These are phyloP conservation scores for Bipolaris sorokiniana DNA, from an alignment of 2,329 filamentous ascomycete genomes.

Conservation along the genomic window DNA sequence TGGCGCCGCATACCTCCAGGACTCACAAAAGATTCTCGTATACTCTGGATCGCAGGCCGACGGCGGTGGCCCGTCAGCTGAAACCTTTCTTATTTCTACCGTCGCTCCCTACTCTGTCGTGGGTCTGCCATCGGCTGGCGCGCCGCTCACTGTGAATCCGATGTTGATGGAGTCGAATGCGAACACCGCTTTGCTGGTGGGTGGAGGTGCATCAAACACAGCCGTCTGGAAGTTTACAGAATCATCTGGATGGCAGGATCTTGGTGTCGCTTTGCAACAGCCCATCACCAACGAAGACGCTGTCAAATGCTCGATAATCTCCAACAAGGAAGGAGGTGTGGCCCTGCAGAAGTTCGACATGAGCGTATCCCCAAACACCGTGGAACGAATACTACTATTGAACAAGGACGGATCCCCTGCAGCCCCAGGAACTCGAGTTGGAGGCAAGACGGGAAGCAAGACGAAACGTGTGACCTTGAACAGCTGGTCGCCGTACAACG, in stretches of 20 bases:
- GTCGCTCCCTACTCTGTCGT: slow-evolving; percentile 67
- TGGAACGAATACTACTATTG: slow-evolving; percentile 72
- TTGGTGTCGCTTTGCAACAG: slow-evolving; percentile 67
- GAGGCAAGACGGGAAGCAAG: slow-evolving; percentile 34
- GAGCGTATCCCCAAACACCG: slow-evolving; percentile 73
- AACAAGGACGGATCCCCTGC: slow-evolving; percentile 62
- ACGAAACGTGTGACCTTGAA: slow-evolving; percentile 62
- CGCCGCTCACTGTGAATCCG: slow-evolving; percentile 70
- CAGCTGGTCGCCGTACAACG: slow-evolving; percentile 81
- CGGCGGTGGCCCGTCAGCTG: slow-evolving; percentile 63
- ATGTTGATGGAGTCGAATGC: slow-evolving; percentile 77
- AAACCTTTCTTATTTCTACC: slow-evolving; percentile 77
- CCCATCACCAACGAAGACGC: slow-evolving; percentile 65
- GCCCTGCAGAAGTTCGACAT: slow-evolving; percentile 81
- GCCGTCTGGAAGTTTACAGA: slow-evolving; percentile 75
- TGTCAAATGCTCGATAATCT: slow-evolving; percentile 69
- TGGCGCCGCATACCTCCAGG: slow-evolving; percentile 74
- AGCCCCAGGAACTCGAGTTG: slow-evolving; percentile 57
- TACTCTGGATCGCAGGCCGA: slow-evolving; percentile 77
- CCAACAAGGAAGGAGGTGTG: slow-evolving; percentile 76
- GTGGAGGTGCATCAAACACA: slow-evolving; percentile 70
- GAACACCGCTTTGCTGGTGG: slow-evolving; percentile 73
- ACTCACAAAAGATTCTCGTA: slow-evolving; percentile 74
- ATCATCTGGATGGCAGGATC: slow-evolving; percentile 68
- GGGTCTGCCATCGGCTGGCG: slow-evolving; percentile 54